Base-by-base conservation (phyloP, 139 green algal species). In the Picochlorum costavermella region DNA sequence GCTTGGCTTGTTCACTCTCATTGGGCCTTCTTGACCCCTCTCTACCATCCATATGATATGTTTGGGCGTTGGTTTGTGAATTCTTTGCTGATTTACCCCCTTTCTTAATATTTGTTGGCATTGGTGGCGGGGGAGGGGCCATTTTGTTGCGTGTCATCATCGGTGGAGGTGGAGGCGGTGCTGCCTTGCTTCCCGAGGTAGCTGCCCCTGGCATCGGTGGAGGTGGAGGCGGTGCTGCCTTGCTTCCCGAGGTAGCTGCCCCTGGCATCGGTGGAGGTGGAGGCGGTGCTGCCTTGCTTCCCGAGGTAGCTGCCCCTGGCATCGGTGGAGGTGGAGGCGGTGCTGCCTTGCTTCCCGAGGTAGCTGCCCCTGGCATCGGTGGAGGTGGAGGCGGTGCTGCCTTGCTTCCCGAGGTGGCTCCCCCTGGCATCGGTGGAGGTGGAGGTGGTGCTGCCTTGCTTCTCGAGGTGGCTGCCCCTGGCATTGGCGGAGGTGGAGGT, bases 241-340 rank as follows among this genome's bases (percentile, higher is more conserved):
- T 67, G 2, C n/a, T 58, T 10, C 72, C 3, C 9, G 31, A 37
- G 4, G 31, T 11, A 6, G 70, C 60, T 14, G 69, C 66, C 14
- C 73, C 69, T 16, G 80, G 80, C 55, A 61, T 2, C 6, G 81
- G 75, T 2, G 77, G 74, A 46, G 76, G 76, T 1, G 70, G 68
- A 3, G 69, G 75, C 2, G 68, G 45, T 45, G 61, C 28, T 36
- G 13, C 17, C 11, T 40, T 67, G 2, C n/a, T 58, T 10, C 72
- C 31, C 1, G 31, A 40, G 6, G 33, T 4, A 13, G 70, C 60
- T 16, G 70, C 67, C 14, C 73, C 69, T 16, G 80, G 80, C 56
- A 61, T 0, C 5, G 81, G 75, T 4, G 77, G 74, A 46, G 76
- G 76, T 1, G 70, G 68, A 3, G 69, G 74, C 11, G 71, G 57